Evolutionary conservation across 768 basidiomycete genomes (phyloP), one percentile per base, ranked within the genome.

Genomic region (Cystofilobasidium bisporidii): DNA sequence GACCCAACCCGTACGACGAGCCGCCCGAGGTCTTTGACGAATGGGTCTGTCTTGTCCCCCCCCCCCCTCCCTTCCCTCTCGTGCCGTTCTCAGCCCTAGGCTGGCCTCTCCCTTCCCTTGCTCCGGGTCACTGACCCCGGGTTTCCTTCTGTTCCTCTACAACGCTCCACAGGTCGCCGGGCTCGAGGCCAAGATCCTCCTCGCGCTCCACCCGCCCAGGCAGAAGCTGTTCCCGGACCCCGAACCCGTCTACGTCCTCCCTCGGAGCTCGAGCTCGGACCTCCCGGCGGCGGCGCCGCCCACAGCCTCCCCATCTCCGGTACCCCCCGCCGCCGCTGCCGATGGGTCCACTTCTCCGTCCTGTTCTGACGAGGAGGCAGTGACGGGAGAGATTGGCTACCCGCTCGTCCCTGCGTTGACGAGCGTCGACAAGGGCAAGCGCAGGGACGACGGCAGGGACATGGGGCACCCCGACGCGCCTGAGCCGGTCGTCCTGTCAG

Each of bases 1-100:
- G 22, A 20, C 5, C 53, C 30, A 64, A 55, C 50, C 63, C 53
- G 9, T 64, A 64, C 55, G 63, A 64, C 18, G 53, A 56, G 53
- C 38, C 63, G 0, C 32, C 40, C 17, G 63, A 64, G 28, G 63
- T 57, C 36, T 64, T 64, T 22, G 63, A 64, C 28, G 40, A 24
- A 17, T 64, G 63, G 63, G 63, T 64, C 5, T 26, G 55, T 48
- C 45, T 20, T 64, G 1, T 36, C 24, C 20, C 20, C 47, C 30
- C 22, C 12, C n/a, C 17, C 24, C 17, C 4, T 14, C 32, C 32
- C 33, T 0, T 8, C 63, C 53, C 38, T 17, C 24, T 38, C 26
- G 20, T 6, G 11, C 32, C 22, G n/a, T 11, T 6, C 28, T 9
- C 30, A 15, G 18, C 36, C 38, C 41, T 41, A 45, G 45, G 32